Evolutionary conservation across 495 filamentous ascomycete genomes (phyloP).

Genomic region (Penicillium taxi): DNA sequence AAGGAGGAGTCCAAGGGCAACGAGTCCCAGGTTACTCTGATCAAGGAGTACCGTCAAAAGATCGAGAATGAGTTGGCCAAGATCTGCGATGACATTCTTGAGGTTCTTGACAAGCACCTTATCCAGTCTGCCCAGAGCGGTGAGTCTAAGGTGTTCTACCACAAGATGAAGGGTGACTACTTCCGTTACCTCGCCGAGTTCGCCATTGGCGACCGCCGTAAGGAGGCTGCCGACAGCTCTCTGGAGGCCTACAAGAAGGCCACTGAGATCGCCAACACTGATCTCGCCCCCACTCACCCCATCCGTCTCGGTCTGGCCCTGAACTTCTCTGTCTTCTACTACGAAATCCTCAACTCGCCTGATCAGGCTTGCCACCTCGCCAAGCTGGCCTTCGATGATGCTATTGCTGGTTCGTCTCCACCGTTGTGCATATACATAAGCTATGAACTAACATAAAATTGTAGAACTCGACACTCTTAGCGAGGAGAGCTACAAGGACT

Average conservation of each 20-base stretch:
- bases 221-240: conserved; percentile 90
- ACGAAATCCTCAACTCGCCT: conserved; percentile 98
- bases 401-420: conserved; percentile 71
- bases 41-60: conserved; percentile 99
- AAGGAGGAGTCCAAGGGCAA: conserved; percentile 99
- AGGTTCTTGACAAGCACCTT: conserved; percentile 91
- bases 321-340: conserved; percentile 99
- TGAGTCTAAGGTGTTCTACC: conserved; percentile 99
- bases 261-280: conserved; percentile 95
- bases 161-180: conserved; percentile 99
- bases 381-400: conserved; percentile 99
- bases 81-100: conserved; percentile 98
- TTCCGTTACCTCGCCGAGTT: conserved; percentile 99
- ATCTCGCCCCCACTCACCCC: conserved; percentile 96
- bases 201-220: conserved; percentile 94
- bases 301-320: conserved; percentile 97
- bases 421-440: neutral
- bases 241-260: conserved; percentile 98
- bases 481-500: conserved; percentile 99
- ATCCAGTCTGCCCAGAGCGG: conserved; percentile 94
- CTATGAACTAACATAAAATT: conserved; percentile 14
- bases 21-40: conserved; percentile 79
- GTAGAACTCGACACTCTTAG: conserved; percentile 95
- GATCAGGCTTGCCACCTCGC: conserved; percentile 98
- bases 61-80: conserved; percentile 97